A percentile compares a stretch with the other conserved stretches of the same genome.
Conservation (phyloP, 495 filamentous ascomycete species). For the Xylaria nigripes region DNA sequence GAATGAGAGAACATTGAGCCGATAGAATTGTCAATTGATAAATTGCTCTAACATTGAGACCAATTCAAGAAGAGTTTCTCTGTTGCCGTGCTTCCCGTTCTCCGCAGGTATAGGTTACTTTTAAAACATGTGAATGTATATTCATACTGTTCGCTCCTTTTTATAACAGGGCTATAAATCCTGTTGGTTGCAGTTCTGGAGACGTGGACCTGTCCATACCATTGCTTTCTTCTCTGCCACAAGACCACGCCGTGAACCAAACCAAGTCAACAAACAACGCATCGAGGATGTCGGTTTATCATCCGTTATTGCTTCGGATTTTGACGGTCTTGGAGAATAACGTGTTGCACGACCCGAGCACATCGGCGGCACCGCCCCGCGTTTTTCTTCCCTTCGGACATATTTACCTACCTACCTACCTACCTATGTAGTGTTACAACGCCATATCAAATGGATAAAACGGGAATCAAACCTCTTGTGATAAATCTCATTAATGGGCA, state of each 20-base stretch:
- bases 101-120: background rate
- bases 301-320: background rate
- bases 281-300: background rate
- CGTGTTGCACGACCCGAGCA: background rate
- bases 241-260: background rate
- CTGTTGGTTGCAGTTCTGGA: conserved; percentile 1
- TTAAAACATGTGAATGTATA: background rate
- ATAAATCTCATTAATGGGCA: background rate
- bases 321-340: background rate
- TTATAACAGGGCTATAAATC: background rate
- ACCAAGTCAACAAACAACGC: background rate
- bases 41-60: background rate
- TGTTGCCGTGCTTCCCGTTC: background rate
- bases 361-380: background rate
- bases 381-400: background rate
- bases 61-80: background rate
- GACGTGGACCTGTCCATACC: conserved; percentile 6
- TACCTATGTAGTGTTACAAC: no score
- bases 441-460: background rate
- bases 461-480: background rate
- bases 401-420: background rate
- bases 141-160: background rate
- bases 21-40: background rate
- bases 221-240: conserved; percentile 2
- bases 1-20: background rate